Base-by-base conservation (phyloP, 2,329 filamentous ascomycete genomes). In the Diaporthe batatas region DNA sequence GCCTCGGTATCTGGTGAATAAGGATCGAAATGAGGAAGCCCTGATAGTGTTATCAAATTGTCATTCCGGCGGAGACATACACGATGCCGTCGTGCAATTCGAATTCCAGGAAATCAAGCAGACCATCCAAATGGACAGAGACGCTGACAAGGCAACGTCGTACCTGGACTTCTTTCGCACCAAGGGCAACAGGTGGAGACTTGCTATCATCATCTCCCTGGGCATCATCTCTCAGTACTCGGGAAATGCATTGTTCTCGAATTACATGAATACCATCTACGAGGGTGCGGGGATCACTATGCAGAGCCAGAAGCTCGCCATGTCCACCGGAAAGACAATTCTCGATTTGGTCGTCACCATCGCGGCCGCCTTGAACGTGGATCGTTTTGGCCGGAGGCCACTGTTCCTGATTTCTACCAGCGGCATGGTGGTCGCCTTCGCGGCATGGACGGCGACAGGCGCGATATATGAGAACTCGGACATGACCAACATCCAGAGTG, bases 151-250 rank as follows among this genome's bases (percentile, higher is more conserved):
- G 69, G 82, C 82, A 16, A 87, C 85, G 57, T 85, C 82, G 68
- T 92, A 90, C 77, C 75, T 87, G n/a, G 88, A 91, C 77, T 89
- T 92, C 76, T 75, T 91, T 76, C 83, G 82, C 74, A 91, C 90
- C 34, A 86, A 83, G 76, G 89, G 90, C 16, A 91, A 92, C 81
- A 84, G 89, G 64, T 89, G 89, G 82, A 84, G 90, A 34, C 82
- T 92, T 49, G 83, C 86, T 51, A 86, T 92, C 64, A 83, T 91
- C 57, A 79, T 90, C 53, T 90, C 88, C 1, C 84, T 91, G 14
- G 90, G 89, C 77, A 81, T 91, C 74, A 91, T 91, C 77, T 91
- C 89, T 0, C 90, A 92, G 78, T 91, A 90, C 80, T 89, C 86
- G 59, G 90, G 90, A 25, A 92, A 91, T 77, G 89, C 88, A 36